Evolutionary conservation across 2,329 filamentous ascomycete species (phyloP).

Genomic region (Aspergillus phoenicis): DNA sequence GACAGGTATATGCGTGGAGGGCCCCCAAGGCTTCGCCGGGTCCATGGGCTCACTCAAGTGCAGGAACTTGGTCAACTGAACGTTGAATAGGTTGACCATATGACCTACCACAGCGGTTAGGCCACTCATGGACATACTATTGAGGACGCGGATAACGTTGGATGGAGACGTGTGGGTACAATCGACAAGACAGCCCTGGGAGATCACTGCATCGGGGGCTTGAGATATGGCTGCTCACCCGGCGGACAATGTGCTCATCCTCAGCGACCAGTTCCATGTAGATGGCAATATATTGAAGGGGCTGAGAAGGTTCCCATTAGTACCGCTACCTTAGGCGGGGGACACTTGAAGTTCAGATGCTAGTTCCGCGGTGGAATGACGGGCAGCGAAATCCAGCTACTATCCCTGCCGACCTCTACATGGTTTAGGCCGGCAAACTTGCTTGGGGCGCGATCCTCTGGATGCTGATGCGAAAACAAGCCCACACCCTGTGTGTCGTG

Average conservation of each 20-base stretch:
- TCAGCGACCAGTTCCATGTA: slow-evolving; percentile 25
- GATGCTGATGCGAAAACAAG: neutral
- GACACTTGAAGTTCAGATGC: slow-evolving; percentile 5
- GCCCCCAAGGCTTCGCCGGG: neutral
- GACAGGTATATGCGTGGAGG: neutral
- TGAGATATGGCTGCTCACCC: slow-evolving; percentile 29
- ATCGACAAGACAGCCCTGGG: slow-evolving; percentile 11
- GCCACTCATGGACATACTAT: slow-evolving; percentile 23
- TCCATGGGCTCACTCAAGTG: neutral
- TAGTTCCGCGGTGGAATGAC: neutral
- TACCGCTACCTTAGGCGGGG: neutral
- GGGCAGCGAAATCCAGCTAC: neutral
- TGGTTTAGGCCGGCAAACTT: neutral
- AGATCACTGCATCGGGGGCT: slow-evolving; percentile 17
- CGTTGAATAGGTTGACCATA: neutral
- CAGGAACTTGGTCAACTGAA: neutral
- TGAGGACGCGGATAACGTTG: slow-evolving; percentile 24
- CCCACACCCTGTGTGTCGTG: neutral
- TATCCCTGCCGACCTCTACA: neutral
- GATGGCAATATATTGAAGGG: slow-evolving; percentile 16
- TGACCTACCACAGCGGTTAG: neutral
- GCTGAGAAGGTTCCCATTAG: neutral
- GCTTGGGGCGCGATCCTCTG: neutral
- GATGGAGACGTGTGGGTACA: slow-evolving; percentile 9
- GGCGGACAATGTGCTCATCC: slow-evolving; percentile 36